Percentiles rank a stretch among this genome's conserved stretches.
Evolutionary conservation across 2,329 filamentous ascomycete species (phyloP).

Genomic region (Zymoseptoria passerinii): DNA sequence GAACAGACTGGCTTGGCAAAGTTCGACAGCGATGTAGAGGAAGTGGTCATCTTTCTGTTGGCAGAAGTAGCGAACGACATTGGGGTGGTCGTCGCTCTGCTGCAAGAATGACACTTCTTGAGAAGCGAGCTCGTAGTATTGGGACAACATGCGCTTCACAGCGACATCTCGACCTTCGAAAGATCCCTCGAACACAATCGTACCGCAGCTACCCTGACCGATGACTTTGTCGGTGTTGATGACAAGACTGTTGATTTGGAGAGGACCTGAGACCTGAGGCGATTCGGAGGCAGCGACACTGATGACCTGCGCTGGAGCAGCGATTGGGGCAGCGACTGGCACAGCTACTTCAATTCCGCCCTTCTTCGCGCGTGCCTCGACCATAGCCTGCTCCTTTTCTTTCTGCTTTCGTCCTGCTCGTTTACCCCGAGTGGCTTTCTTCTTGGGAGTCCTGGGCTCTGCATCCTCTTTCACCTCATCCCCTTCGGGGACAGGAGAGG

Average conservation of each 20-base stretch:
- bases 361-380: constrained; percentile 32
- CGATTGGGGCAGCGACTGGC: constrained; percentile 31
- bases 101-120: constrained; percentile 85
- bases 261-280: constrained; percentile 37
- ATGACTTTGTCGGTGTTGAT: constrained; percentile 54
- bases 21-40: constrained; percentile 89
- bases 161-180: constrained; percentile 87
- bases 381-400: constrained; percentile 32
- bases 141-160: constrained; percentile 91
- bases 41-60: constrained; percentile 84
- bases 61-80: constrained; percentile 94
- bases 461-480: constrained; percentile 18
- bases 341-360: constrained; percentile 5
- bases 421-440: constrained; percentile 43
- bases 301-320: constrained; percentile 32
- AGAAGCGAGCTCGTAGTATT: constrained; percentile 91
- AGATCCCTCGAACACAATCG: constrained; percentile 86
- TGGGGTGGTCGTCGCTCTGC: constrained; percentile 90
- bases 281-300: constrained; percentile 37
- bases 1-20: constrained; percentile 86
- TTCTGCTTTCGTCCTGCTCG: constrained; percentile 39
- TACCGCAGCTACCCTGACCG: constrained; percentile 86
- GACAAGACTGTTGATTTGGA: constrained; percentile 53
- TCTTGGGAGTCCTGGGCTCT: constrained; percentile 33
- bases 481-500: constrained; percentile 21